Evolutionary conservation across 805 yeast species (phyloP), one percentile per base, ranked within the genome.

Genomic region (Cyberlindnera mycetangii): DNA sequence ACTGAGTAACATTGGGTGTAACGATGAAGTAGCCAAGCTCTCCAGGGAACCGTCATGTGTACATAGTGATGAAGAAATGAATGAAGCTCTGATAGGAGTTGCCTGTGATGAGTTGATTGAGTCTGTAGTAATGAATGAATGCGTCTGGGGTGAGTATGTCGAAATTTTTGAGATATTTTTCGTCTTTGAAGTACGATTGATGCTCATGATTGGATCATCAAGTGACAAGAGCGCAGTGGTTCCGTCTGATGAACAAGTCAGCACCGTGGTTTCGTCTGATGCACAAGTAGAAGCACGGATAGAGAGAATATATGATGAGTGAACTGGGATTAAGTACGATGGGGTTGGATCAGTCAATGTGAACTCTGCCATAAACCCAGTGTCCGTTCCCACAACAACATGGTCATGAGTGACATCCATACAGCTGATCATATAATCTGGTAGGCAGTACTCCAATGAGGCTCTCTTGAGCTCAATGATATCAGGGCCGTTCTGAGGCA

Each of bases 361-460:
- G 46, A 72, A 81, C 54, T 83, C 89, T 0, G 79, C 81, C 9
- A 85, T 62, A 24, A 66, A 66, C 0, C 93, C 93, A 42, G 76
- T 74, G 3, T 69, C 60, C 5, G 78, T 72, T 0, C 90, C 92
- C 24, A 79, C 76, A 2, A 82, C 58, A 2, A 85, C 58, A 11
- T 57, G 65, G 3, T 67, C 64, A 5, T 67, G 25, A 5, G 77
- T 32, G 62, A 75, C 76, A 49, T 75, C 81, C 49, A 67, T 74
- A 28, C 76, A 60, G 1, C 80, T 71, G 5, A 82, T 73, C 32
- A 54, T 34, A 27, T 59, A 55, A 17, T 58, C 59, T 1, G 57
- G 54, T 3, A 67, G 34, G 2, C 54, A 42, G 22, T 65, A 46
- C 10, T 56, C 56, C 3, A 62, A 21, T 15, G 71, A 56, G 0